Conservation (phyloP, 2,329 filamentous ascomycete species). For the Bipolaris victoriae region DNA sequence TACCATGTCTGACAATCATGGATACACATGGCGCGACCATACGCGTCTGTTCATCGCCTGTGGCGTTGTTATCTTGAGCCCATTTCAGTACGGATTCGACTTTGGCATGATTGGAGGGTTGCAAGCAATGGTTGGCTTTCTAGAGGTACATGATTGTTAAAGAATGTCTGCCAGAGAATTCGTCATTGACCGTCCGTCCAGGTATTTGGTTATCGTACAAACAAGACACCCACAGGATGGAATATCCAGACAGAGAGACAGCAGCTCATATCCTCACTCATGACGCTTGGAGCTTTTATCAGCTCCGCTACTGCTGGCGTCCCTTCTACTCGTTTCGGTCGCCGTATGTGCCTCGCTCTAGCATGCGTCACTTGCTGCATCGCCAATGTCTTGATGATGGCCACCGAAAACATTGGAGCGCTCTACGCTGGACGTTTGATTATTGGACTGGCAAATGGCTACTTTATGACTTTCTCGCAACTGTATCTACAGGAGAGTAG, state of each 20-base stretch:
- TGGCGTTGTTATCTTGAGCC: constrained; percentile 56
- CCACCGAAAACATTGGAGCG: constrained; percentile 58
- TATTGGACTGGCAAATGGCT: constrained; percentile 63
- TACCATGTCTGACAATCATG: constrained; percentile 29
- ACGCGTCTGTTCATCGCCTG: constrained; percentile 57
- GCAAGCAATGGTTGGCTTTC: constrained; percentile 59
- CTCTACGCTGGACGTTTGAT: constrained; percentile 63
- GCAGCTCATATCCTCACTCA: constrained; percentile 54
- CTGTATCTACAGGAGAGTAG: constrained; percentile 59
- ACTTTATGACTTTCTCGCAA: constrained; percentile 62
- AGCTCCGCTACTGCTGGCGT: constrained; percentile 50
- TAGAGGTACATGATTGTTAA: constrained; percentile 44
- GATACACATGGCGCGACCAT: constrained; percentile 46
- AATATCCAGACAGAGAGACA: constrained; percentile 52
- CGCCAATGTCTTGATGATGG: constrained; percentile 65
- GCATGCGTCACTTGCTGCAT: constrained; percentile 59
- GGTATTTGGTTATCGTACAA: constrained; percentile 41
- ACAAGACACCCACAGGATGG: constrained; percentile 49
- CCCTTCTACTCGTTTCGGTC: constrained; percentile 52
- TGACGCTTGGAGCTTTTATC: constrained; percentile 56
- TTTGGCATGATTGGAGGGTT: constrained; percentile 60
- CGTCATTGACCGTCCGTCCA: constrained; percentile 9
- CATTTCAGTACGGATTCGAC: constrained; percentile 61
- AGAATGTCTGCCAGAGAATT: too few species aligned
- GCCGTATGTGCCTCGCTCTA: constrained; percentile 54